phyloP scores from a whole-genome alignment of 176 grass and related monocot species.

The Carex parvula region DNA sequence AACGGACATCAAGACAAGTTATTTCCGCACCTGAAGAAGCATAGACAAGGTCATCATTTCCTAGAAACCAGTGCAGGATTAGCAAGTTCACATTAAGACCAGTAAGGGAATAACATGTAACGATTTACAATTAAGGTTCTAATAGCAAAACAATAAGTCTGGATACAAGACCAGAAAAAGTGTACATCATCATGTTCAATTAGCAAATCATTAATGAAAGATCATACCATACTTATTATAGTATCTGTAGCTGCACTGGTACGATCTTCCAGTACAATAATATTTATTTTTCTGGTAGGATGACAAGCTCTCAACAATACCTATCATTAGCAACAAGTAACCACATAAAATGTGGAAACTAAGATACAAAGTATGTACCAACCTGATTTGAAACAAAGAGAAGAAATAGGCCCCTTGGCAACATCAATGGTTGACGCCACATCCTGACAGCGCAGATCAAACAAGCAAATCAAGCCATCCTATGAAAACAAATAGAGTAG shows the following conservation, averaged over 20 bases:
- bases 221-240: neutral
- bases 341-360: neutral
- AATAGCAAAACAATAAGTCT: neutral
- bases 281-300: neutral
- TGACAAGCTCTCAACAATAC: neutral
- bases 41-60: conserved; percentile 86
- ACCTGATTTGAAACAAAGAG: conserved; percentile 85
- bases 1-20: conserved; percentile 60
- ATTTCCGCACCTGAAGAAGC: conserved; percentile 60
- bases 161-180: neutral
- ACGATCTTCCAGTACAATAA: neutral
- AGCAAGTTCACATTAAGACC: neutral
- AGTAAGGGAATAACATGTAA: neutral
- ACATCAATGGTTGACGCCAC: conserved; percentile 54
- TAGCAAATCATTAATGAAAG: neutral
- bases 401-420: conserved; percentile 57
- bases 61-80: conserved; percentile 35
- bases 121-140: neutral
- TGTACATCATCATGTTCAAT: neutral
- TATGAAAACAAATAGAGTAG: neutral
- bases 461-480: conserved; percentile 92
- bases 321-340: neutral
- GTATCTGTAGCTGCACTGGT: neutral
- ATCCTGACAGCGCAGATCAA: conserved; percentile 86
- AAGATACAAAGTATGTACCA: conserved; percentile 18